Evolutionary conservation across 345 rosid species (phyloP), one percentile per base, ranked within the genome.

Genomic region (Trapa incisa): DNA sequence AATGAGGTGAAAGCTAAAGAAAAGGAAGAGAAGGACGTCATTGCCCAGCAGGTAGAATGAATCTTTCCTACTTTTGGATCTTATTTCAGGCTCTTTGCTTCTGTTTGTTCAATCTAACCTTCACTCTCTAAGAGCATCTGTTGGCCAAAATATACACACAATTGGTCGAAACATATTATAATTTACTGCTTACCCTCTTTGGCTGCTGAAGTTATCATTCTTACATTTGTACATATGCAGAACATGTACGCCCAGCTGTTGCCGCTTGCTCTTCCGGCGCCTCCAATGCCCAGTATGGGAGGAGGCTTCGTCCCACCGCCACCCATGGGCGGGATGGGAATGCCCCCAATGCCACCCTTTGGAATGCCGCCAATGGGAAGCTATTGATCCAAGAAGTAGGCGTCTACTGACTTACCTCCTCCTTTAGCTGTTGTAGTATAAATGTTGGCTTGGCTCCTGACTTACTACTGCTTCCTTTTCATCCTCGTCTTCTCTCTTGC

Each of bases 241-340:
- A 89, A 89, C 72, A 91, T 91, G 97, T 89, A 91, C 70, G 96
- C 97, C 6, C 97, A 91, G 67, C 73, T 91, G 72, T 75, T 91
- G 72, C 97, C 97, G 36, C 89, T 83, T 37, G 91, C 93, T 56
- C 78, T 88, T 77, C 97, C 97, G 37, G 93, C 97, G 42, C 97
- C 97, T 1, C 93, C 96, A 2, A 83, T 88, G 87, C 92, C 96
- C 1, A 93, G 96, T 12, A 90, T 88, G 95, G 71, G 72, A 8
- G 76, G 76, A 10, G 68, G 68, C 54, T 73, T 53, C 33, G 68
- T 32, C 5, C 76, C 76, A 5, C 76, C 72, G 39, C 76, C 75
- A 0, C 68, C 72, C 11, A 68, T 73, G 76, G 66, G 76, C 22
- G 76, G 76, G 43, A 73, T 84, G 83, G 91, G 95, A 11, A 81